Conservation (phyloP, 2,329 filamentous ascomycete genomes). For the Boeremia lycopersici region DNA sequence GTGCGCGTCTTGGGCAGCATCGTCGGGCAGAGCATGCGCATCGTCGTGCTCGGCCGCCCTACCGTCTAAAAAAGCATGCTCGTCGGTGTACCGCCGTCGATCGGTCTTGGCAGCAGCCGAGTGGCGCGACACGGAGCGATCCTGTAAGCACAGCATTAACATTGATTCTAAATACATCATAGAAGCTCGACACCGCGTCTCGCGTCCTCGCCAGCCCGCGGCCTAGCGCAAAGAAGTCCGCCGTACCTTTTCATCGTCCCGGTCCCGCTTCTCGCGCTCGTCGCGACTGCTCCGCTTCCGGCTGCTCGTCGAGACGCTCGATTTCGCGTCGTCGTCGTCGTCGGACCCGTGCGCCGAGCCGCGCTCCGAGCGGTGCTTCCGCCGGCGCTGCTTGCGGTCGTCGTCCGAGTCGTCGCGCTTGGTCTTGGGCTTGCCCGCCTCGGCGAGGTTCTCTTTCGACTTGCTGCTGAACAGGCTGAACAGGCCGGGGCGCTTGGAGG, state of each 20-base stretch:
- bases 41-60: constrained; percentile 55
- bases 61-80: constrained; percentile 68
- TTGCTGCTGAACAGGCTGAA: constrained; percentile 56
- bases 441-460: constrained; percentile 47
- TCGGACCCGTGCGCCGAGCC: constrained; percentile 48
- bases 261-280: too few relatives aligned
- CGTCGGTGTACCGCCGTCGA: constrained; percentile 44
- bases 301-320: constrained; percentile 42
- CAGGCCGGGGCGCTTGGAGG: constrained; percentile 51
- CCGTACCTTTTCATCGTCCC: constrained; percentile 47
- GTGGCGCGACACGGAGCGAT: constrained; percentile 36
- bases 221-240: constrained; percentile 37
- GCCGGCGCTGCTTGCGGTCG: constrained; percentile 53
- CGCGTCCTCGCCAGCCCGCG: constrained; percentile 1
- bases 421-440: constrained; percentile 42
- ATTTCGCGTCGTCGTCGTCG: constrained; percentile 47
- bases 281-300: too few relatives aligned
- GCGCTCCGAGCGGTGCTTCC: constrained; percentile 49
- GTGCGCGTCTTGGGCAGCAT: constrained; percentile 28
- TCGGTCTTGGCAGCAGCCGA: constrained; percentile 32
- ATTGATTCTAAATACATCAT: constrained; percentile 39
- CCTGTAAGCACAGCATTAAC: constrained; percentile 41
- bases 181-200: constrained; percentile 21
- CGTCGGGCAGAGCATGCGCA: constrained; percentile 52
- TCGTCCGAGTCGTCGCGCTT: constrained; percentile 48